phyloP scores from a whole-genome alignment of 805 yeast species.

The Teunomyces cretensis region DNA sequence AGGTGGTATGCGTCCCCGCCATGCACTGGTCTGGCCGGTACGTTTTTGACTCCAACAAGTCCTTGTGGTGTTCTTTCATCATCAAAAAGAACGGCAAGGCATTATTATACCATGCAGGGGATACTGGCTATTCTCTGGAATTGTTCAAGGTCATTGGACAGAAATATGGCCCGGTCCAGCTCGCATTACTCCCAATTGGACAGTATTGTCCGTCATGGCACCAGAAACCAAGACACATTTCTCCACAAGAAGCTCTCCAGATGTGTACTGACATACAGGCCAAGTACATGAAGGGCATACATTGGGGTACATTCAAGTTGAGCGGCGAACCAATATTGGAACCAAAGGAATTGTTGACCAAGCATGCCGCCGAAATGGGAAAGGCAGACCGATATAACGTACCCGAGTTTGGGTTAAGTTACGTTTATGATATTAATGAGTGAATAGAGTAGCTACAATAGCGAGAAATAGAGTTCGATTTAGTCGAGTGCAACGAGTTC shows the following conservation, averaged over 20 bases:
- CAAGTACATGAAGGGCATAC: conserved; percentile 75
- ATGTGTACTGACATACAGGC: conserved; percentile 65
- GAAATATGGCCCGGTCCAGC: conserved; percentile 52
- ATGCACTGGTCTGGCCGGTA: conserved; percentile 96
- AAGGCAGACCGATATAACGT: conserved; percentile 46
- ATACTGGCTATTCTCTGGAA: conserved; percentile 83
- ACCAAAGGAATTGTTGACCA: conserved; percentile 63
- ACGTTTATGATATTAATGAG: conserved; percentile 45
- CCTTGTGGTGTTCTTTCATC: conserved; percentile 89
- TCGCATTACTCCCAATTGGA: conserved; percentile 88
- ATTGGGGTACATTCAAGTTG: conserved; percentile 93
- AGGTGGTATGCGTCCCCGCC: conserved; percentile 86
- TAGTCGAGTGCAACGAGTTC: background rate
- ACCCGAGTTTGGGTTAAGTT: conserved; percentile 77
- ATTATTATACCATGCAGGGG: conserved; percentile 88
- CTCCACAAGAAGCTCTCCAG: conserved; percentile 73
- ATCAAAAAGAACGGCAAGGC: conserved; percentile 67
- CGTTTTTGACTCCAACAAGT: conserved; percentile 72
- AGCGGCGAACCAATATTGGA: conserved; percentile 87
- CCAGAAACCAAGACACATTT: conserved; percentile 82
- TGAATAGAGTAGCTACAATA: background rate
- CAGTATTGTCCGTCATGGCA: conserved; percentile 97
- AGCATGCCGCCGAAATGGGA: conserved; percentile 44
- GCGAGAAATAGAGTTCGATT: background rate
- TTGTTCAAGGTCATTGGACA: conserved; percentile 66